Percentiles rank a stretch among this genome's conserved stretches.
These are phyloP conservation scores for Cercospora canescens DNA, from an alignment of 2,329 filamentous ascomycete species.

Conservation along the genomic window DNA sequence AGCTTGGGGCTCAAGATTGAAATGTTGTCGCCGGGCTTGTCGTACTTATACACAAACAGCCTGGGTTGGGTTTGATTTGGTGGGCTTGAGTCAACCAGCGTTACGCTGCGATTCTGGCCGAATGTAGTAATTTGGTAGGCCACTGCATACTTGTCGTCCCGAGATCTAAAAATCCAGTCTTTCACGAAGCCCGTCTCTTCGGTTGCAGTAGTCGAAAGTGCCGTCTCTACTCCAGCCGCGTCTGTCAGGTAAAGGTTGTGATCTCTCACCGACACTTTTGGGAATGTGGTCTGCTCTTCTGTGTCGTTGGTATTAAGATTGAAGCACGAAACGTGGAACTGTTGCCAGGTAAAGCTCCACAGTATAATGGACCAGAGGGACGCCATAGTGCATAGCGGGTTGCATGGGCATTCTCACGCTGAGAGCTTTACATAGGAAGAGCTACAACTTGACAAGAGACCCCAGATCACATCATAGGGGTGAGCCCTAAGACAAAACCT, in stretches of 20 bases:
- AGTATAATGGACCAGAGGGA: not conserved
- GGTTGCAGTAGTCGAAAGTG: not conserved
- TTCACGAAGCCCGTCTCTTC: not conserved
- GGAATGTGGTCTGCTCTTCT: not conserved
- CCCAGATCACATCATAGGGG: too few relatives aligned
- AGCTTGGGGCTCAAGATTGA: not conserved
- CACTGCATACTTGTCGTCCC: conserved; percentile 10
- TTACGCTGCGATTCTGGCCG: conserved; percentile 3
- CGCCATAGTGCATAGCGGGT: not conserved
- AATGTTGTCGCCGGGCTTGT: conserved; percentile 4
- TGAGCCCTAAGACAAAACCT: too few relatives aligned
- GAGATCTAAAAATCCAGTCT: not conserved
- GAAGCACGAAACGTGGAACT: not conserved
- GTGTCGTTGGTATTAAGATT: not conserved
- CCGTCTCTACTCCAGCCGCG: not conserved
- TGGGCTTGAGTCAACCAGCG: conserved; percentile 7
- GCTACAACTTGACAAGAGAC: too few relatives aligned
- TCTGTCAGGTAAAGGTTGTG: conserved; percentile 7
- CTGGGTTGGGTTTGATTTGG: not conserved
- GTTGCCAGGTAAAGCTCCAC: not conserved
- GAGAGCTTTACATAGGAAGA: not conserved
- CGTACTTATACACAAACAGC: not conserved
- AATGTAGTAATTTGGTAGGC: not conserved
- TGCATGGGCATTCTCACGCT: not conserved
- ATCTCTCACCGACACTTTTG: not conserved